Conservation (phyloP, 2,329 filamentous ascomycete species). For the Talaromyces sp. region DNA sequence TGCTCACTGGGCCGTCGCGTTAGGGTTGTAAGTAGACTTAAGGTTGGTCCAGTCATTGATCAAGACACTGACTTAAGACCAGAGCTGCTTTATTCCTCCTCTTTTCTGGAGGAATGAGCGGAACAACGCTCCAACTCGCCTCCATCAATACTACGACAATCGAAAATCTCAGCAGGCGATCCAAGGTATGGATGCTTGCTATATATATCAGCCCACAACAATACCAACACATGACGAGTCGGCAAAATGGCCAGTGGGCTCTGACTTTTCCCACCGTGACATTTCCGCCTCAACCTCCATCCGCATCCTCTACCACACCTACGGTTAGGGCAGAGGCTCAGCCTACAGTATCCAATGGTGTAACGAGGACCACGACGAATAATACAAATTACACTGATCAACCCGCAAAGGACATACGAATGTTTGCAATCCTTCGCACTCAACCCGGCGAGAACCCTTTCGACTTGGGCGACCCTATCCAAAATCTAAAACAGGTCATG, state of each 20-base stretch:
- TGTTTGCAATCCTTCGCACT: slow-evolving; percentile 76
- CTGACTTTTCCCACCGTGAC: slow-evolving; percentile 39
- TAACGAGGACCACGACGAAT: slow-evolving; percentile 12
- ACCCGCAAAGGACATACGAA: slow-evolving; percentile 51
- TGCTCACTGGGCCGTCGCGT: slow-evolving; percentile 61
- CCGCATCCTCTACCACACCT: background rate
- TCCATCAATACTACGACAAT: slow-evolving; percentile 77
- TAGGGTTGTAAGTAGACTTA: slow-evolving; percentile 55
- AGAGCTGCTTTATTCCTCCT: slow-evolving; percentile 68
- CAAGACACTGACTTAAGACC: slow-evolving; percentile 16
- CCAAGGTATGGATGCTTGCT: slow-evolving; percentile 68
- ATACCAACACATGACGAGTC: slow-evolving; percentile 27
- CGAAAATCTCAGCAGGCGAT: slow-evolving; percentile 65
- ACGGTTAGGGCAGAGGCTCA: background rate
- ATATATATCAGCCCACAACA: slow-evolving; percentile 52
- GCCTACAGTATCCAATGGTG: background rate
- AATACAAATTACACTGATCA: slow-evolving; percentile 34
- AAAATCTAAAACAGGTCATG: slow-evolving; percentile 79
- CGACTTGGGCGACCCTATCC: slow-evolving; percentile 63
- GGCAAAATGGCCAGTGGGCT: slow-evolving; percentile 31
- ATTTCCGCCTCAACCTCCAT: slow-evolving; percentile 32
- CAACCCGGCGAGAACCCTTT: slow-evolving; percentile 78
- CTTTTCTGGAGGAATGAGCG: slow-evolving; percentile 75
- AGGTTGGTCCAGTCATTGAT: slow-evolving; percentile 15
- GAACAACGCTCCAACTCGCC: slow-evolving; percentile 67